Percentiles rank a stretch among this genome's conserved stretches.
phyloP scores from a whole-genome alignment of 352 stramenopile genomes.

The Phytophthora kernoviae region DNA sequence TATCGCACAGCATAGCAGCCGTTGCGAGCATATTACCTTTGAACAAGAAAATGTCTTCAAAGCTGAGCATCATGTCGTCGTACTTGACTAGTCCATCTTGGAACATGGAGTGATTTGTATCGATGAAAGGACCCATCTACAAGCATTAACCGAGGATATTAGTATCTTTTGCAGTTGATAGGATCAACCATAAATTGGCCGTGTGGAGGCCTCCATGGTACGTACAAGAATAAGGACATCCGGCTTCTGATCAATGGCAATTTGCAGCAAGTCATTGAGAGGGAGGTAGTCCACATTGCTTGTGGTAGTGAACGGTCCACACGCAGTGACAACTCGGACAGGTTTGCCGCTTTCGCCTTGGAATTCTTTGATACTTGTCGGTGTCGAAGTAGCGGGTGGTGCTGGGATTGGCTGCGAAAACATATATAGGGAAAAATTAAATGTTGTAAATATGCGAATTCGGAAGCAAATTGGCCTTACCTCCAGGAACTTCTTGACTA shows the following conservation, averaged over 20 bases:
- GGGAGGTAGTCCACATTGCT: slow-evolving; percentile 96
- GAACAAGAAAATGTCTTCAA: slow-evolving; percentile 87
- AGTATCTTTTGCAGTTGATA: background rate
- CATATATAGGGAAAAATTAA: background rate
- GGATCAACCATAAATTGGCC: background rate
- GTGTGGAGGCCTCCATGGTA: background rate
- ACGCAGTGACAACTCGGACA: slow-evolving; percentile 89
- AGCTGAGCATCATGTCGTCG: slow-evolving; percentile 81
- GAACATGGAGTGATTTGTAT: slow-evolving; percentile 91
- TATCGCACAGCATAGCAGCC: background rate
- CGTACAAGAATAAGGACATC: slow-evolving; percentile 94
- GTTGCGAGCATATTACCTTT: slow-evolving; percentile 48
- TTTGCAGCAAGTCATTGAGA: slow-evolving; percentile 92
- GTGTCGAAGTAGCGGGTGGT: slow-evolving; percentile 48
- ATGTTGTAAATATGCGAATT: slow-evolving; percentile 14
- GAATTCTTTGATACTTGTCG: slow-evolving; percentile 51
- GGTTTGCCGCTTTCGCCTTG: slow-evolving; percentile 47
- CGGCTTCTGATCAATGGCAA: slow-evolving; percentile 81
- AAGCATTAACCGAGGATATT: slow-evolving; percentile 4
- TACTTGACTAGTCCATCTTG: slow-evolving; percentile 81
- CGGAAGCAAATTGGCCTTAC: slow-evolving; percentile 27
- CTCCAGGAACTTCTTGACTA: slow-evolving; percentile 80
- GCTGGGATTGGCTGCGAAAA: slow-evolving; percentile 61
- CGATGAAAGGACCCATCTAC: slow-evolving; percentile 96
- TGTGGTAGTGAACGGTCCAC: slow-evolving; percentile 95